phyloP scores from a whole-genome alignment of 805 yeast species.

The Cyberlindnera amylophila region DNA sequence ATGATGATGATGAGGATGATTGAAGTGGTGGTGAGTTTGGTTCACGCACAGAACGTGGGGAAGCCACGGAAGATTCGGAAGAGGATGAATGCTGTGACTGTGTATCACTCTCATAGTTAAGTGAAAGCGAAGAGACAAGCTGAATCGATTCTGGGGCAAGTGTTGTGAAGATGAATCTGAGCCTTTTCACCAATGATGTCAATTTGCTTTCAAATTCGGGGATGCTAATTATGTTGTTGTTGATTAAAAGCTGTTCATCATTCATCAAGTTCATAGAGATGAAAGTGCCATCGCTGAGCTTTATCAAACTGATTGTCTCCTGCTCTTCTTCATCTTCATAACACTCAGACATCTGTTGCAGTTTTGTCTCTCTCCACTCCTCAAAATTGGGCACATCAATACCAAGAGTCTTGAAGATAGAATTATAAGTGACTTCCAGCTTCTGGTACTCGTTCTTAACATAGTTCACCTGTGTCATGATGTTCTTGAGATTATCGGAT shows the following conservation, averaged over 20 bases:
- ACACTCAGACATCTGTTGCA: background rate
- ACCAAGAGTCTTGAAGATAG: slow-evolving; percentile 12
- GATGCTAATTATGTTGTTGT: slow-evolving; percentile 15
- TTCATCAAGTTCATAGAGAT: slow-evolving; percentile 9
- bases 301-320: slow-evolving; percentile 10
- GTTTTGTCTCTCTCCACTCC: slow-evolving; percentile 14
- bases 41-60: slow-evolving; percentile 5
- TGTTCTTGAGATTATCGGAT: slow-evolving; percentile 26
- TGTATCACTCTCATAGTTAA: slow-evolving; percentile 13
- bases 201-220: slow-evolving; percentile 15
- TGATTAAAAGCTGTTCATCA: slow-evolving; percentile 10
- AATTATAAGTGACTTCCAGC: slow-evolving; percentile 14
- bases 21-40: background rate
- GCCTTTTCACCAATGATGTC: slow-evolving; percentile 4
- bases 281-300: slow-evolving; percentile 12
- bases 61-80: slow-evolving; percentile 15
- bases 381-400: slow-evolving; percentile 18
- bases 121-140: background rate
- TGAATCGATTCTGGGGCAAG: slow-evolving; percentile 6
- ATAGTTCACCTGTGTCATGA: slow-evolving; percentile 18
- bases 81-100: slow-evolving; percentile 11
- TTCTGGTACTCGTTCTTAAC: slow-evolving; percentile 13
- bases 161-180: slow-evolving; percentile 6
- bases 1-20: background rate
- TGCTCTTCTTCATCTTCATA: slow-evolving; percentile 3